Conservation (phyloP, 2,329 filamentous ascomycete species). For the Biscogniauxia mediterranea region DNA sequence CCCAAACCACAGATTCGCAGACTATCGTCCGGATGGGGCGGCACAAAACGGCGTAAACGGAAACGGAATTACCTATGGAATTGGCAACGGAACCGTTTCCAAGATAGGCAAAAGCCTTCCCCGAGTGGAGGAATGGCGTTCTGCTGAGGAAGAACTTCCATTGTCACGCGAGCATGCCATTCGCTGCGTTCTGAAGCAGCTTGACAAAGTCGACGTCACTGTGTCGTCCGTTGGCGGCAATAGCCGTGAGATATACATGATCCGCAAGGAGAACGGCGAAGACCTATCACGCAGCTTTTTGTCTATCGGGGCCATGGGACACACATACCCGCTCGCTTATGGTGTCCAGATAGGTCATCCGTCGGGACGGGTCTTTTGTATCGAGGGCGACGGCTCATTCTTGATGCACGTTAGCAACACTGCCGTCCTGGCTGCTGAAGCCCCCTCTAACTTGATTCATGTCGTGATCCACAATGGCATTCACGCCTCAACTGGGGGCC, state of each 20-base stretch:
- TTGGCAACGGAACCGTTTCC: too few relatives aligned
- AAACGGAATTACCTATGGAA: neutral
- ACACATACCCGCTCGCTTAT: constrained; percentile 1
- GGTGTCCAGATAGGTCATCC: neutral
- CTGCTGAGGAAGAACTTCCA: neutral
- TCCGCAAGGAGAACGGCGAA: constrained; percentile 1
- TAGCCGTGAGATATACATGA: constrained; percentile 8
- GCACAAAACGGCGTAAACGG: neutral
- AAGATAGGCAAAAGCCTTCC: neutral
- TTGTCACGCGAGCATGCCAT: constrained; percentile 1
- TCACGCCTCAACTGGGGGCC: constrained; percentile 5
- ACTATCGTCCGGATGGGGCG: neutral
- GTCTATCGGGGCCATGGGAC: constrained; percentile 3
- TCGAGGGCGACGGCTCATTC: constrained; percentile 8
- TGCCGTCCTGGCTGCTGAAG: constrained; percentile 6
- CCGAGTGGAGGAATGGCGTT: neutral
- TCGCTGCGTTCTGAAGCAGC: neutral
- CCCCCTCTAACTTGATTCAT: neutral
- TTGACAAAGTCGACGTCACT: neutral
- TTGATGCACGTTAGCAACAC: constrained; percentile 7
- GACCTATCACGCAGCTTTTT: neutral
- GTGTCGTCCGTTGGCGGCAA: constrained; percentile 5
- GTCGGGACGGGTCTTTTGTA: constrained; percentile 1
- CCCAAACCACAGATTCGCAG: neutral
- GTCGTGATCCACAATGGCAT: constrained; percentile 6